Conservation (phyloP, 176 grass and related monocot genomes). For the Musa beccarii region DNA sequence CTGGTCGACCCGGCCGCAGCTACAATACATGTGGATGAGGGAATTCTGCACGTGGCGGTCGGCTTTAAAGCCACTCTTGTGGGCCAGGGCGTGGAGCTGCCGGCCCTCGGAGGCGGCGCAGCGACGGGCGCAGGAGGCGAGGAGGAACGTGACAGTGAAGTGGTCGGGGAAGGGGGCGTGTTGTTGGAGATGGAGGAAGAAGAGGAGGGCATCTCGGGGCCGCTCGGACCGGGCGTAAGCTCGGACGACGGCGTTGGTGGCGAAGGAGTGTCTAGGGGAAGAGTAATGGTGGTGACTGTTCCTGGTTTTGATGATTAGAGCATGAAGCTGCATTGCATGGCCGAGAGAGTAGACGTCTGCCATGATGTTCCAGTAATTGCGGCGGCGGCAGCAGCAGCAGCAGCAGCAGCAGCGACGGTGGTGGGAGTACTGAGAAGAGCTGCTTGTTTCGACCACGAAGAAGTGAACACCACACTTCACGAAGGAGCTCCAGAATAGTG, state of each 20-base stretch:
- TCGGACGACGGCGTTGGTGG: conserved; percentile 2
- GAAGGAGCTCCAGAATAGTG: too few species aligned
- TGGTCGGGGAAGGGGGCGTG: neutral
- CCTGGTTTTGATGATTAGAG: conserved; percentile 6
- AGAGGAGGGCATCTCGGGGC: neutral
- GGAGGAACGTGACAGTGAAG: conserved; percentile 5
- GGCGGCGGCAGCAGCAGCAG: too few species aligned
- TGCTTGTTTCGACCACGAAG: too few species aligned
- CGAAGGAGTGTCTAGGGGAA: neutral
- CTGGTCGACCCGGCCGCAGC: neutral
- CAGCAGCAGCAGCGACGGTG: too few species aligned
- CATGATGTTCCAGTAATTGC: neutral
- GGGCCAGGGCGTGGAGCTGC: conserved; percentile 3
- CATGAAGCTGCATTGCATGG: conserved; percentile 11
- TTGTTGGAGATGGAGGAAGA: neutral
- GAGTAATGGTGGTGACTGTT: neutral
- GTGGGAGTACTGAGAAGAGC: too few species aligned
- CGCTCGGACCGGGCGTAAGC: conserved; percentile 2
- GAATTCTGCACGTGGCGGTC: conserved; percentile 7
- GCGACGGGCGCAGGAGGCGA: conserved; percentile 6
- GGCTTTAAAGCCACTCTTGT: neutral
- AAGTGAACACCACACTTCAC: too few species aligned
- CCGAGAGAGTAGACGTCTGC: neutral
- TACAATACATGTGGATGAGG: conserved; percentile 6
- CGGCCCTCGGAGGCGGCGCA: neutral